Evolutionary conservation across 257 asterid species (phyloP), one percentile per base, ranked within the genome.

Genomic region (Solanum chiquidenum): DNA sequence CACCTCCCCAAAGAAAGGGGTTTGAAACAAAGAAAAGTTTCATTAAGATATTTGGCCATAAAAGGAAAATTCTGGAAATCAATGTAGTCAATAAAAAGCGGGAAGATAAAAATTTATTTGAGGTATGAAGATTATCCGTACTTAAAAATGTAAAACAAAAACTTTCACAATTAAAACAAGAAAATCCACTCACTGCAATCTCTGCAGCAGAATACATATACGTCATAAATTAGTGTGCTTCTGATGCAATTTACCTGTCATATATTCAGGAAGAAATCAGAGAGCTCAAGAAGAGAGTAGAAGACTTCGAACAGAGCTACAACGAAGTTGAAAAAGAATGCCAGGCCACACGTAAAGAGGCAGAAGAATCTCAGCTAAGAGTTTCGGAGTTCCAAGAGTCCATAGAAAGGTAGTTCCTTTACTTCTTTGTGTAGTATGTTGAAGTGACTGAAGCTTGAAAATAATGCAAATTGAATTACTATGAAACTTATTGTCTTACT

Each of bases 331-430:
- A 96, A 88, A 92, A 90, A 82, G 93, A 95, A 89, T 94, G 93
- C 82, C 94, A 91, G 83, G 92, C 87, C 86, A 92, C 95, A 89
- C 89, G 91, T 40, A 92, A 77, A 90, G 99, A 95, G 89, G 95
- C 94, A 89, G 95, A 94, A 86, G 98, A 94, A 89, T 93, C 98
- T 72, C 98, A 93, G 86, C 90, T 75, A 87, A 94, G 86, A 91
- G 93, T 89, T 82, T 89, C 90, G 86, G 92, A 95, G 90, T 94
- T 96, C 88, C 98, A 94, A 88, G 98, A 96, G 90, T 90, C 91
- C 88, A 94, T 96, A 69, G 98, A 95, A 89, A 94, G 99, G 99
- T 95, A 93, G 72, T 75, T 38, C 66, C 16, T 44, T 49, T 49
- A 49, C 37, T 49, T 49, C 85, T 79, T 14, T 82, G 42, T 18